Evolutionary conservation across 805 yeast genomes (phyloP).

Genomic region (Komagataella phaffii): DNA sequence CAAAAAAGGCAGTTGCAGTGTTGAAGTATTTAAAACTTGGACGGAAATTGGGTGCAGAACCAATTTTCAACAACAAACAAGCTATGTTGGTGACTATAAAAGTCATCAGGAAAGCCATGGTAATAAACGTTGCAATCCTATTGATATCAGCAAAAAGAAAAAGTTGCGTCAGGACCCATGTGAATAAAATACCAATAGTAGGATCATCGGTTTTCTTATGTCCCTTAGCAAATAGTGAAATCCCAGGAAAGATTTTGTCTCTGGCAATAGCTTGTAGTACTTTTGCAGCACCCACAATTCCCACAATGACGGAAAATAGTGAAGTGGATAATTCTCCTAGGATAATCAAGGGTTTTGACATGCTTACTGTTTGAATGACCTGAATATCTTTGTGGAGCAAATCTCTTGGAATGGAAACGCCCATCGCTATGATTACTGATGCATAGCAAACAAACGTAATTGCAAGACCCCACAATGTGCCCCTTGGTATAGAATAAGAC

Average conservation of each 20-base stretch:
- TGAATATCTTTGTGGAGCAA: slow-evolving; percentile 69
- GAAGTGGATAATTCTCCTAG: slow-evolving; percentile 91
- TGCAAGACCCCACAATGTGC: slow-evolving; percentile 78
- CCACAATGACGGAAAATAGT: slow-evolving; percentile 85
- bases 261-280: slow-evolving; percentile 83
- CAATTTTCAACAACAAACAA: slow-evolving; percentile 74
- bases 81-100: slow-evolving; percentile 91
- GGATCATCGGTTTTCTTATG: slow-evolving; percentile 39
- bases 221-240: slow-evolving; percentile 43
- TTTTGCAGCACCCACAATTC: slow-evolving; percentile 91
- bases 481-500: slow-evolving; percentile 79
- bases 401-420: slow-evolving; percentile 67
- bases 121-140: slow-evolving; percentile 86
- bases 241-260: slow-evolving; percentile 79
- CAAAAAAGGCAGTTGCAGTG: slow-evolving; percentile 67
- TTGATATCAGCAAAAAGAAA: slow-evolving; percentile 86
- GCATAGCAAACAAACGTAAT: slow-evolving; percentile 69
- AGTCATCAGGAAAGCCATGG: slow-evolving; percentile 96
- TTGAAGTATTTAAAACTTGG: slow-evolving; percentile 89
- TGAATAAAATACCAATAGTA: slow-evolving; percentile 48
- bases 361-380: slow-evolving; percentile 69
- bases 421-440: slow-evolving; percentile 71
- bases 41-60: slow-evolving; percentile 96
- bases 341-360: slow-evolving; percentile 54
- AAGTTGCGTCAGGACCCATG: slow-evolving; percentile 75